phyloP scores from a whole-genome alignment of 805 yeast genomes.

The Yarrowia bubula region DNA sequence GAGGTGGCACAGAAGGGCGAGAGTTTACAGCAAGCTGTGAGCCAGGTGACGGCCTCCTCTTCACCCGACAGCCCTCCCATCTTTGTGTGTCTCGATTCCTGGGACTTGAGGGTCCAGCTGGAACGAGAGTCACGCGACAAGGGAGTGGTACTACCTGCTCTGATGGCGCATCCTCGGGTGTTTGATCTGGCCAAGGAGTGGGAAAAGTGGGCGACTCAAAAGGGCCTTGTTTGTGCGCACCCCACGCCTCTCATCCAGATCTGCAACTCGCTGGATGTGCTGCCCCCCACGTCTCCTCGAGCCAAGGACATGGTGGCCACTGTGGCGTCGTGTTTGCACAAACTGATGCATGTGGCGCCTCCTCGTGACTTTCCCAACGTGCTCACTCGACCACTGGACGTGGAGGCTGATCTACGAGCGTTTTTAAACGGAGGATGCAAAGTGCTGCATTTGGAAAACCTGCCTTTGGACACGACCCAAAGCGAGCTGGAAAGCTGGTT shows the following conservation, averaged over 20 bases:
- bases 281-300: constrained; percentile 43
- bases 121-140: constrained; percentile 81
- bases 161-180: constrained; percentile 69
- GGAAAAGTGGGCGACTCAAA: constrained; percentile 57
- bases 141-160: constrained; percentile 66
- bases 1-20: constrained; percentile 58
- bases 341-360: constrained; percentile 50
- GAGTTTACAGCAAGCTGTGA: constrained; percentile 62
- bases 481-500: constrained; percentile 90
- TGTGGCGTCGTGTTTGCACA: constrained; percentile 29
- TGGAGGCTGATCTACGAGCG: constrained; percentile 65
- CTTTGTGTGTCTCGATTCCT: constrained; percentile 63
- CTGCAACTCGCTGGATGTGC: constrained; percentile 36
- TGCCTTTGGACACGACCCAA: constrained; percentile 85
- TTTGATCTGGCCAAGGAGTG: constrained; percentile 77
- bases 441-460: constrained; percentile 73
- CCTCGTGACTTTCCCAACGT: constrained; percentile 54
- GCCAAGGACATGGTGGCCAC: constrained; percentile 47
- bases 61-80: background rate
- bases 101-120: constrained; percentile 73
- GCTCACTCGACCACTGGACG: constrained; percentile 71
- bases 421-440: constrained; percentile 71
- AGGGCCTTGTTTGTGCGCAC: constrained; percentile 29
- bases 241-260: constrained; percentile 46
- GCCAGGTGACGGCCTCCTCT: constrained; percentile 47